A percentile compares a stretch with the other conserved stretches of the same genome.
phyloP scores from a whole-genome alignment of 139 green algal species.

The Nannochloris sp. region DNA sequence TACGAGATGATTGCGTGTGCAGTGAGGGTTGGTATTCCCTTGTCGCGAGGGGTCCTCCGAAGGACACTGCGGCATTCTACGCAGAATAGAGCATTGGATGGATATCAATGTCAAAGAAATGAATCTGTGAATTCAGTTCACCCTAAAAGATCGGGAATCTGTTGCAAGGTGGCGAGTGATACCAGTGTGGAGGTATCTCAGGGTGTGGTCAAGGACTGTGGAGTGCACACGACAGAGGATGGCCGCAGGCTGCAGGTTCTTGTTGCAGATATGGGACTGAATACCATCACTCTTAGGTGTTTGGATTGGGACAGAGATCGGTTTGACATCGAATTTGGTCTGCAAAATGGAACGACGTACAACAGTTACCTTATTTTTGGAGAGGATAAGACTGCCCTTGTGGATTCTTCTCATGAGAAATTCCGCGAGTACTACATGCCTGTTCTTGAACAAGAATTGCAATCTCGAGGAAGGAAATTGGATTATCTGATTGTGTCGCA shows the following conservation, averaged over 20 bases:
- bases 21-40: too few relatives aligned
- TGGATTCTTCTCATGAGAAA: conserved; percentile 94
- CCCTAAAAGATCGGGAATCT: too few relatives aligned
- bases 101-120: too few relatives aligned
- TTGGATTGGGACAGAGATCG: conserved; percentile 91
- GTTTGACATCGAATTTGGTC: conserved; percentile 95
- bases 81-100: too few relatives aligned
- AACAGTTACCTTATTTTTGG: conserved; percentile 94
- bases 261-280: conserved; percentile 49
- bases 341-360: conserved; percentile 75
- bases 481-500: conserved; percentile 83
- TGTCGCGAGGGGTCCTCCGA: too few relatives aligned
- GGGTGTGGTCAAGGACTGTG: conserved; percentile 19
- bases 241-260: conserved; percentile 41
- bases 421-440: conserved; percentile 81
- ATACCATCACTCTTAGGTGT: conserved; percentile 83
- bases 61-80: too few relatives aligned
- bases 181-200: not conserved
- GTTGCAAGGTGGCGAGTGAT: too few relatives aligned
- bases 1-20: too few relatives aligned
- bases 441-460: conserved; percentile 45
- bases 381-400: conserved; percentile 74
- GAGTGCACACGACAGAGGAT: conserved; percentile 29
- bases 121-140: too few relatives aligned
- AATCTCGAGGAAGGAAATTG: conserved; percentile 32